Conservation (phyloP, 140 eudicot genomes). For the Ambrosia hybrid region DNA sequence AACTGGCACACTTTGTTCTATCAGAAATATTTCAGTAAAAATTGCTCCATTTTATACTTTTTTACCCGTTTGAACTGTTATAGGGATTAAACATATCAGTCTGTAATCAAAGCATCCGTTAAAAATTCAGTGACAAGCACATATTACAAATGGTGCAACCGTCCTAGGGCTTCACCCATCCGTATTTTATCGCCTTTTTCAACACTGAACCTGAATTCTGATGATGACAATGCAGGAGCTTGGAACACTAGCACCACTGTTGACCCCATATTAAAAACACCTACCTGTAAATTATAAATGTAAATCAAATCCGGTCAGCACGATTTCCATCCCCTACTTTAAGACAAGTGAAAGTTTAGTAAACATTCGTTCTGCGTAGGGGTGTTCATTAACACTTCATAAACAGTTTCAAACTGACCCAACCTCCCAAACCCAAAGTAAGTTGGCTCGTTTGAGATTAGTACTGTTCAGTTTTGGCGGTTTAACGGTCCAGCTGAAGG, state of each 20-base stretch:
- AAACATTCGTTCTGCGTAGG: background rate
- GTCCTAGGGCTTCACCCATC: conserved; percentile 87
- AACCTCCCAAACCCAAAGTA: background rate
- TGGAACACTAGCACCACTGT: conserved; percentile 90
- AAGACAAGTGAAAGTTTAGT: background rate
- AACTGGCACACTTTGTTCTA: no score
- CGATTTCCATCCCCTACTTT: no score
- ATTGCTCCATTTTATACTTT: no score
- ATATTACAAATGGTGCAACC: conserved; percentile 38
- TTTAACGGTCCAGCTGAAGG: background rate
- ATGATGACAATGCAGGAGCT: conserved; percentile 58
- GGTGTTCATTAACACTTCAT: no score
- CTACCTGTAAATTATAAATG: conserved; percentile 54
- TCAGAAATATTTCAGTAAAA: no score
- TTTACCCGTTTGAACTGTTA: no score
- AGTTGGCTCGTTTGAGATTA: background rate
- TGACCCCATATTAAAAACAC: conserved; percentile 97
- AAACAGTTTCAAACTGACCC: no score
- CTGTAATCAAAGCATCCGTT: background rate
- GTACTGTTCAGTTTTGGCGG: background rate
- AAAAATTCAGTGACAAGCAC: background rate
- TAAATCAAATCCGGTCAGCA: no score
- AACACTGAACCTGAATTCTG: conserved; percentile 71
- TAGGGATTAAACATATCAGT: no score
- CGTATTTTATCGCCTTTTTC: conserved; percentile 75